Base-by-base conservation (phyloP, 2,329 filamentous ascomycete species). In the Sarocladium oryzae region DNA sequence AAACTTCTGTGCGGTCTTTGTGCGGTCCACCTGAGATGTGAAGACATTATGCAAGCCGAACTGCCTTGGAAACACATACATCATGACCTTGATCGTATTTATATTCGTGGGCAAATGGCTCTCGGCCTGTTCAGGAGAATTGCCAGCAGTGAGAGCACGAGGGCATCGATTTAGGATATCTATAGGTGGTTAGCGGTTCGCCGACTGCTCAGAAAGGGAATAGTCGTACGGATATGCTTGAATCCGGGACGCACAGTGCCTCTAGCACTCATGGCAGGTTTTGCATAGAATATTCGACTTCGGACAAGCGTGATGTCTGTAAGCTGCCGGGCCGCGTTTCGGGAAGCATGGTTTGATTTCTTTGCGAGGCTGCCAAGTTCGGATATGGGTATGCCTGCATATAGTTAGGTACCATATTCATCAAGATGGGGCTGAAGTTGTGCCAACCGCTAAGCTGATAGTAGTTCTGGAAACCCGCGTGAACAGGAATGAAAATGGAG, bases 31-130 rank as follows among this genome's bases (percentile, higher is more conserved):
- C 3, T 72, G 69, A 4, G 84, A 88, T 0, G 84, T 89, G 63
- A 97, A 96, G n/a, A 86, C 89, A 66, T 97, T 99, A 62, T 95
- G 89, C 3, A 99, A 72, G 13, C 82, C 81, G 61, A 96, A 97
- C 61, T 97, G 91, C 10, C 85, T 78, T 28, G 93, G 93, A 59
- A 99, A 99, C 1, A 99, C 84, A 66, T 97, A 92, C 74, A 92
- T 93, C 79, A 96, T 81, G 18, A 95, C 69, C 58, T n/a, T n/a
- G n/a, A n/a, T n/a, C n/a, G n/a, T n/a, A n/a, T n/a, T n/a, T n/a
- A n/a, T n/a, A n/a, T n/a, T n/a, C n/a, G n/a, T n/a, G n/a, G n/a
- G n/a, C n/a, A n/a, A n/a, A n/a, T n/a, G n/a, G n/a, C n/a, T n/a
- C n/a, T n/a, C n/a, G n/a, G n/a, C n/a, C 13, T 16, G 5, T 26